phyloP scores from a whole-genome alignment of 1,284 basidiomycete species.

The Sporisorium reilianum region DNA sequence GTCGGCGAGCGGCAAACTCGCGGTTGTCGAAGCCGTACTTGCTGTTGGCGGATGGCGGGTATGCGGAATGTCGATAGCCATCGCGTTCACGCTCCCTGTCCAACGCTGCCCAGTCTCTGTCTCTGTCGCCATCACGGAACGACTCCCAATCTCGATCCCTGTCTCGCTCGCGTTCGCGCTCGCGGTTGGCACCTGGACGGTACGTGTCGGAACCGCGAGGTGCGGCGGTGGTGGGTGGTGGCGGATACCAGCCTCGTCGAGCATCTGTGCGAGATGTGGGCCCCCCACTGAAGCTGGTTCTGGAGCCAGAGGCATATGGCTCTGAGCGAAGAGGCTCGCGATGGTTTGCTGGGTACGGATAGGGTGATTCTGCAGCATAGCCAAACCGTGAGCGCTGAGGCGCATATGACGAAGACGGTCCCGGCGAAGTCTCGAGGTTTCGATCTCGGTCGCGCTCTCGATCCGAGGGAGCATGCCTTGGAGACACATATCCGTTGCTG shows the following conservation, averaged over 20 bases:
- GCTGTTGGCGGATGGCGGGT: slow-evolving; percentile 18
- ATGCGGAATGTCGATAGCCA: slow-evolving; percentile 16
- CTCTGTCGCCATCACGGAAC: slow-evolving; percentile 43
- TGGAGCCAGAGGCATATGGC: slow-evolving; percentile 19
- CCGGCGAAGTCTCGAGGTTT: slow-evolving; percentile 38
- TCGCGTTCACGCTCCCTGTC: slow-evolving; percentile 45
- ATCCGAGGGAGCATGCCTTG: slow-evolving; percentile 23
- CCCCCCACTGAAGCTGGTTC: slow-evolving; percentile 23
- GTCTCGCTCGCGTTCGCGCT: slow-evolving; percentile 42
- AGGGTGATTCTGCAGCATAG: slow-evolving; percentile 35
- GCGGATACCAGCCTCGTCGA: slow-evolving; percentile 36
- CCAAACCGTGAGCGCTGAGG: slow-evolving; percentile 29
- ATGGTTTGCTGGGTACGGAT: slow-evolving; percentile 29
- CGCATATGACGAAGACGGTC: slow-evolving; percentile 35
- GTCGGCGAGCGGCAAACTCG: slow-evolving; percentile 30
- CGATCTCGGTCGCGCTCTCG: slow-evolving; percentile 44
- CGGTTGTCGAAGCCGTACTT: slow-evolving; percentile 38
- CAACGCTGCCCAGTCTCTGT: slow-evolving; percentile 36
- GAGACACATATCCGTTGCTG: slow-evolving; percentile 29
- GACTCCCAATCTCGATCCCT: slow-evolving; percentile 45
- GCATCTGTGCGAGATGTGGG: slow-evolving; percentile 24
- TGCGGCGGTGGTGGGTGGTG: slow-evolving; percentile 19
- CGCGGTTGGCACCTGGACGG: slow-evolving; percentile 37
- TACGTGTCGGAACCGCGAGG: slow-evolving; percentile 43
- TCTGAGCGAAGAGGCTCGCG: slow-evolving; percentile 33